Conservation (phyloP, 169 alveolate species). For the Cryptosporidium canis region DNA sequence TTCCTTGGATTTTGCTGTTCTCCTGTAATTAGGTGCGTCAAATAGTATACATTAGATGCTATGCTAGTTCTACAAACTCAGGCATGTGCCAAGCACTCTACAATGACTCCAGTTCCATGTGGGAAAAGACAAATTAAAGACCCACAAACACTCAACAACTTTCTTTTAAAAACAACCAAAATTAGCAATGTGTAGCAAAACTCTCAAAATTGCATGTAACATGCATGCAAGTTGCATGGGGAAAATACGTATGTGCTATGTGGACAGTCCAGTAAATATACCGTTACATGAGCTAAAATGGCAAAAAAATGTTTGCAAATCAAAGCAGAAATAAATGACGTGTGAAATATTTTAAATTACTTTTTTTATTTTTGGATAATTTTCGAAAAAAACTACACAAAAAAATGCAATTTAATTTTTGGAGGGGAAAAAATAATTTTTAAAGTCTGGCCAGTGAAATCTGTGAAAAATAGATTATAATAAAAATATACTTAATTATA, state of each 20-base stretch:
- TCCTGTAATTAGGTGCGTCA: too few relatives aligned
- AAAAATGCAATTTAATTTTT: conserved; percentile 17
- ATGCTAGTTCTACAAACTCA: too few relatives aligned
- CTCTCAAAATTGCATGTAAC: background rate
- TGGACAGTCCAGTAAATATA: conserved; percentile 55
- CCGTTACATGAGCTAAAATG: conserved; percentile 8
- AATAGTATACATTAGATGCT: too few relatives aligned
- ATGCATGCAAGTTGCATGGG: conserved; percentile 37
- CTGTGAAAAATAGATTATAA: background rate
- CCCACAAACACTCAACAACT: too few relatives aligned
- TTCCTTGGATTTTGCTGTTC: too few relatives aligned
- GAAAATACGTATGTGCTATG: conserved; percentile 42
- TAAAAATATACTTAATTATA: background rate
- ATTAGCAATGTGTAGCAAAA: too few relatives aligned
- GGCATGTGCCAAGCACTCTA: too few relatives aligned
- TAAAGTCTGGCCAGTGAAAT: conserved; percentile 2
- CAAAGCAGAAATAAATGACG: background rate
- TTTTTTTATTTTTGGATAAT: background rate
- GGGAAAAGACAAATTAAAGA: too few relatives aligned
- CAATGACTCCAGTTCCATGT: too few relatives aligned
- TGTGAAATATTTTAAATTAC: background rate
- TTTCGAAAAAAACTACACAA: background rate
- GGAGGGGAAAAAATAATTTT: background rate
- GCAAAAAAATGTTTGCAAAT: background rate
- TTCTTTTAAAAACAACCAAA: too few relatives aligned